Evolutionary conservation across 202 grass and related monocot genomes (phyloP).

Genomic region (Tripidium arundinaceum): DNA sequence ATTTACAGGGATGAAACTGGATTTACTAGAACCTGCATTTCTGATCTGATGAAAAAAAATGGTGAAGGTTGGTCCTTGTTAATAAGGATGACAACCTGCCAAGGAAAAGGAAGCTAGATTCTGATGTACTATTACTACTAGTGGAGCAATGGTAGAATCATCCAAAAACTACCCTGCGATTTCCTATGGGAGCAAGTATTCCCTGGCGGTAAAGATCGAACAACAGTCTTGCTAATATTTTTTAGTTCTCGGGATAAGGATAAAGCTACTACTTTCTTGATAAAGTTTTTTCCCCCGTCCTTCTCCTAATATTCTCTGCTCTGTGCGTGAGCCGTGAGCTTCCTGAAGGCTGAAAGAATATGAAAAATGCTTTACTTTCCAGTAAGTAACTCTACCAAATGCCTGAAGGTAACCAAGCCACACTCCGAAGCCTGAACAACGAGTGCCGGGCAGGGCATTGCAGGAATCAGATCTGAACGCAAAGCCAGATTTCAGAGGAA

Average conservation of each 20-base stretch:
- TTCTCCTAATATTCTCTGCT: constrained; percentile 20
- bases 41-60: neutral
- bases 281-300: neutral
- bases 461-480: constrained; percentile 34
- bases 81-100: neutral
- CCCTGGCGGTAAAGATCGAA: neutral
- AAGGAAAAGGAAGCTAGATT: neutral
- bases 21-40: neutral
- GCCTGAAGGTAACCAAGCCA: constrained; percentile 16
- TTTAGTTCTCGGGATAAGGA: neutral
- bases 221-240: neutral
- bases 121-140: neutral
- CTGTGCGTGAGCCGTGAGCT: constrained; percentile 11
- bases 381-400: constrained; percentile 17
- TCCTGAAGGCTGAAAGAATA: neutral
- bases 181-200: neutral
- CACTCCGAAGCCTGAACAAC: neutral
- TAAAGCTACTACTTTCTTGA: constrained; percentile 21
- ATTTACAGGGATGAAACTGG: neutral
- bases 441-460: constrained; percentile 9
- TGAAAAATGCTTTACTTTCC: constrained; percentile 25
- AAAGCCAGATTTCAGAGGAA: constrained; percentile 26
- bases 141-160: constrained; percentile 6
- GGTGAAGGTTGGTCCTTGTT: neutral
- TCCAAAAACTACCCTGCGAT: neutral